Evolutionary conservation across 306 rosid species (phyloP).

Genomic region (Geum urbanum): DNA sequence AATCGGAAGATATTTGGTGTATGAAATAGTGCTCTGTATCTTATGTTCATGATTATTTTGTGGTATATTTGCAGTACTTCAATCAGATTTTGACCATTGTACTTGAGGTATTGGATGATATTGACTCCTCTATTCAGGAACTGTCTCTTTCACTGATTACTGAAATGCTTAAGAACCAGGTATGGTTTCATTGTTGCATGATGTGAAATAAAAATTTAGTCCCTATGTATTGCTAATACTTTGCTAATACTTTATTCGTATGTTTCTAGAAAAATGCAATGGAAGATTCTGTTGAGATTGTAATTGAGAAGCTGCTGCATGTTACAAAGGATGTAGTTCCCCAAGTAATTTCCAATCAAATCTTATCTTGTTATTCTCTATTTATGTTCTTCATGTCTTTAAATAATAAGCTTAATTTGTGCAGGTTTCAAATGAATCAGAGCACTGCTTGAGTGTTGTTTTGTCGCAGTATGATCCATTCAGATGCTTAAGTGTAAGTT

Average conservation of each 20-base stretch:
- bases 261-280: constrained; percentile 75
- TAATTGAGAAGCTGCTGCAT: constrained; percentile 92
- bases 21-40: background rate
- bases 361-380: background rate
- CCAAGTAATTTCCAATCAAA: constrained; percentile 46
- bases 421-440: constrained; percentile 92
- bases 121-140: constrained; percentile 75
- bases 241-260: constrained; percentile 9
- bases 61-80: constrained; percentile 74
- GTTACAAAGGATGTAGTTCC: constrained; percentile 70
- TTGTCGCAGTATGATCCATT: constrained; percentile 85
- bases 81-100: constrained; percentile 89
- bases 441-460: constrained; percentile 77
- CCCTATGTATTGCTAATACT: constrained; percentile 8
- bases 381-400: constrained; percentile 18
- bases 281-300: constrained; percentile 90
- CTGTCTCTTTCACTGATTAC: constrained; percentile 67
- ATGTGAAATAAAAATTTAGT: background rate
- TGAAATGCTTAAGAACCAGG: constrained; percentile 97
- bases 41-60: constrained; percentile 25
- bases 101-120: constrained; percentile 92
- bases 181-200: constrained; percentile 11
- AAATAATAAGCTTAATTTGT: constrained; percentile 25
- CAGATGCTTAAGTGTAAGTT: constrained; percentile 88
- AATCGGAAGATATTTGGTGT: constrained; percentile 1